Percentiles rank a stretch among this genome's conserved stretches.
phyloP scores from a whole-genome alignment of 225 moss, liverwort and hornwort species.

The Pseudisothecium myosuroides region DNA sequence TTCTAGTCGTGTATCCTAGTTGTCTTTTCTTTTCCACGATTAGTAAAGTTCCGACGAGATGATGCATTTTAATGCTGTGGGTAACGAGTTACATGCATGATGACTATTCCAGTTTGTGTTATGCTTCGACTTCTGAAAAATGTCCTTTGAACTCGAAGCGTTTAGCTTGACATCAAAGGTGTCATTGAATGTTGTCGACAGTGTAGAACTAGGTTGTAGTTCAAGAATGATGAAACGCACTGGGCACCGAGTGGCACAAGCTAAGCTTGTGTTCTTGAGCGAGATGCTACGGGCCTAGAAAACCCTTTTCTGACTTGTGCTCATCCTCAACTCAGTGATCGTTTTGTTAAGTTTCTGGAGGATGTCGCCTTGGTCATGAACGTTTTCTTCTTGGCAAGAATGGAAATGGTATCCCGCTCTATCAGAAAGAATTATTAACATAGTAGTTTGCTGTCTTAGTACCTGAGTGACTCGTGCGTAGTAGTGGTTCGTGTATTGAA shows the following conservation, averaged over 20 bases:
- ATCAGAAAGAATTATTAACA: not conserved
- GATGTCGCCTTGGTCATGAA: not conserved
- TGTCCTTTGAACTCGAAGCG: not conserved
- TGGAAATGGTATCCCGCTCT: not conserved
- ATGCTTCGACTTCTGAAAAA: not conserved
- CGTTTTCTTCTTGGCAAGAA: not conserved
- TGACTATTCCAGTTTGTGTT: not conserved
- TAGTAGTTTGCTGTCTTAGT: not conserved
- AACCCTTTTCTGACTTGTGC: conserved; percentile 13
- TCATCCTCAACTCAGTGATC: not conserved
- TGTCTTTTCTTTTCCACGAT: not conserved
- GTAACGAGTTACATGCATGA: not conserved
- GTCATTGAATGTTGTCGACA: not conserved
- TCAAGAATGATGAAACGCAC: conserved; percentile 10
- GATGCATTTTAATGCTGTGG: not conserved
- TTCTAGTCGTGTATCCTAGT: not conserved
- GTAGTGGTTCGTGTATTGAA: not conserved
- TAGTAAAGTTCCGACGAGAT: not conserved
- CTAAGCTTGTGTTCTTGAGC: conserved; percentile 16
- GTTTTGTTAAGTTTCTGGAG: not conserved
- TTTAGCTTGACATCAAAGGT: not conserved
- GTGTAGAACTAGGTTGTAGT: not conserved
- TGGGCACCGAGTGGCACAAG: conserved; percentile 9
- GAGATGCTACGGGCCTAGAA: conserved; percentile 25
- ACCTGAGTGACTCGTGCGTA: not conserved